phyloP scores from a whole-genome alignment of 1,284 basidiomycete genomes.

The Sporisorium reilianum region DNA sequence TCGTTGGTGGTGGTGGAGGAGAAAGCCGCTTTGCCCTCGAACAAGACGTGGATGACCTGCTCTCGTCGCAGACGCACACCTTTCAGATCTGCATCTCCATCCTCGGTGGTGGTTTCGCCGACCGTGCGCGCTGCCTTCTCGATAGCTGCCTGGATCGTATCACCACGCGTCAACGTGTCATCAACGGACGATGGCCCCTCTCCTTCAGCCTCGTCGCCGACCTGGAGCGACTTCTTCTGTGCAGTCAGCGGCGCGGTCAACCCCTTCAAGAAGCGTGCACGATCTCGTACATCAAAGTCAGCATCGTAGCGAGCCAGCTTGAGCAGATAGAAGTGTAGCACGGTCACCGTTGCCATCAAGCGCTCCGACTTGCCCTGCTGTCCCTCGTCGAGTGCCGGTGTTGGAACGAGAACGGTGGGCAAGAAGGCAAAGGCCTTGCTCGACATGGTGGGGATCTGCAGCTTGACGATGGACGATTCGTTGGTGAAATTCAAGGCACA shows the following conservation, averaged over 20 bases:
- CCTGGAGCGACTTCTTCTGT: background rate
- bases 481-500: conserved; percentile 61
- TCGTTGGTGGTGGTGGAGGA: too few species aligned
- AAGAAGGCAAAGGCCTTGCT: conserved; percentile 56
- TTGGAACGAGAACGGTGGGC: conserved; percentile 14
- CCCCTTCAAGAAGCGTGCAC: conserved; percentile 60
- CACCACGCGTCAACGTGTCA: background rate
- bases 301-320: conserved; percentile 58
- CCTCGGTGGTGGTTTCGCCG: conserved; percentile 33
- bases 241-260: conserved; percentile 46
- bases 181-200: background rate
- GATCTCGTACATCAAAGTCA: conserved; percentile 62
- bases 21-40: conserved; percentile 38
- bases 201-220: background rate
- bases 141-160: conserved; percentile 29
- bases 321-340: conserved; percentile 55
- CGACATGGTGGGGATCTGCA: conserved; percentile 60
- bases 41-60: conserved; percentile 59
- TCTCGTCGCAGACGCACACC: conserved; percentile 56
- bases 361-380: conserved; percentile 25
- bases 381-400: conserved; percentile 13
- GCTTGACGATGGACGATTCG: conserved; percentile 52
- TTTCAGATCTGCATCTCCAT: conserved; percentile 37
- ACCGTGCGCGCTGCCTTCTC: conserved; percentile 18
- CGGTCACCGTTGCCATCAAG: conserved; percentile 25